Evolutionary conservation across 2,329 filamentous ascomycete genomes (phyloP).

Genomic region (Botrytis fabae): DNA sequence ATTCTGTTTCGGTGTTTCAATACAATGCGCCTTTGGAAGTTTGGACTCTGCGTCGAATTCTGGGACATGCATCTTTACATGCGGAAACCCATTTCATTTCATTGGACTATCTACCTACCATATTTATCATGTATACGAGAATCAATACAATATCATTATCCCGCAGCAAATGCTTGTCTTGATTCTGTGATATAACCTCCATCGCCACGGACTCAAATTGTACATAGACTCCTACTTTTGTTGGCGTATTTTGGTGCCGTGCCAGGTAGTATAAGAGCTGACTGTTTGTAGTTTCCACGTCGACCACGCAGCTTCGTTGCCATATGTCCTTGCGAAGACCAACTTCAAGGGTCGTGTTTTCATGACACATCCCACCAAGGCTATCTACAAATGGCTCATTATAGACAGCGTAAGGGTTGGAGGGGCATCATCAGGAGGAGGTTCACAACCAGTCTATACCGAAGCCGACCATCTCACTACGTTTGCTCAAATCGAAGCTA

Average conservation of each 20-base stretch:
- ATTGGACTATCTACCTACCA: conserved; percentile 25
- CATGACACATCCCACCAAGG: conserved; percentile 99
- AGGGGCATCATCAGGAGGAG: conserved; percentile 56
- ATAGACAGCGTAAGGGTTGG: conserved; percentile 93
- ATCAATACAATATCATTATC: conserved; percentile 48
- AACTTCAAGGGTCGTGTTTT: conserved; percentile 96
- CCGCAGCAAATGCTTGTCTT: conserved; percentile 39
- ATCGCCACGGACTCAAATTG: conserved; percentile 31
- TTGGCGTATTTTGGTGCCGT: conserved; percentile 13
- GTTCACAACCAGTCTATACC: conserved; percentile 80
- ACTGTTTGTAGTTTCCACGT: conserved; percentile 77
- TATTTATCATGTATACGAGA: conserved; percentile 43
- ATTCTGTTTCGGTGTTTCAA: conserved; percentile 9
- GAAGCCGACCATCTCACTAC: conserved; percentile 94
- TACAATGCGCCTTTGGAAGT: conserved; percentile 10
- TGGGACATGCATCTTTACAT: conserved; percentile 1
- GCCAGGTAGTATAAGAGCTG: conserved; percentile 6
- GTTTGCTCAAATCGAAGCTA: conserved; percentile 91
- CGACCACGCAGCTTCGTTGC: conserved; percentile 97
- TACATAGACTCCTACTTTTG: conserved; percentile 36
- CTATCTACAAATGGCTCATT: conserved; percentile 99
- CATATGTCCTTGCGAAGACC: conserved; percentile 95
- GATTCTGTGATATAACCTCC: conserved; percentile 40
- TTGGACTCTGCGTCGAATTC: background rate
- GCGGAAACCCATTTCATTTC: conserved; percentile 13